Evolutionary conservation across 768 basidiomycete genomes (phyloP), one percentile per base, ranked within the genome.

Genomic region (Boletus huronensis): DNA sequence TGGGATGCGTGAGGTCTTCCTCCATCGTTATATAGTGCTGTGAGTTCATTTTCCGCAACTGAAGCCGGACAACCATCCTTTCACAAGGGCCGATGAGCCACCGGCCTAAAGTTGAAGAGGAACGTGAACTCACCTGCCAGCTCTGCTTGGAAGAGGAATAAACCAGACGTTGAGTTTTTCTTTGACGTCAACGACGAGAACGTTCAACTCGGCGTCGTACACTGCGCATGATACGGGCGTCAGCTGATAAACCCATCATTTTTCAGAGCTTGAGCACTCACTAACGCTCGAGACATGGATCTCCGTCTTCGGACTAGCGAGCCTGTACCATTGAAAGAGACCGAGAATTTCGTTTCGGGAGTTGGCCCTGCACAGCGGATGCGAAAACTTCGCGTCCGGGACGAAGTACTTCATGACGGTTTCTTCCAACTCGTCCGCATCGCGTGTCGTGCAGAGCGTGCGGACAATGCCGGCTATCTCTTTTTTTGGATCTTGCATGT

Each of bases 261-360:
- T 1, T 31, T 17, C 7, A 28, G 0, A n/a, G 32, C 3, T 17
- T 5, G 25, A 46, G 45, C 29, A 72, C 79, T 70, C 51, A 80
- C 82, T 74, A 52, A 82, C 72, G 50, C 64, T 74, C 8, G 70
- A 64, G 3, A 83, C 71, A 2, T 72, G 56, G 34, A 79, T 58
- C 9, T 76, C 66, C 23, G 79, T 73, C 23, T 66, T 58, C 0
- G 84, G 85, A 13, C 82, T 85, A 64, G 84, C 66, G 32, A 87
- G 72, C 47, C 85, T 81, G 64, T 84, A 84, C 82, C 83, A 87
- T 79, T 84, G 82, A 64, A 81, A 85, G 29, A 64, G 39, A 75
- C 82, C 61, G 3, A 86, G 71, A 26, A 87, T 71, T 19, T 71
- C 68, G 17, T 82, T 77, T 48, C 84, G 75, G 16, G 84, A 84